Evolutionary conservation across 257 asterid genomes (phyloP).

Genomic region (Lycium ferocissimum): DNA sequence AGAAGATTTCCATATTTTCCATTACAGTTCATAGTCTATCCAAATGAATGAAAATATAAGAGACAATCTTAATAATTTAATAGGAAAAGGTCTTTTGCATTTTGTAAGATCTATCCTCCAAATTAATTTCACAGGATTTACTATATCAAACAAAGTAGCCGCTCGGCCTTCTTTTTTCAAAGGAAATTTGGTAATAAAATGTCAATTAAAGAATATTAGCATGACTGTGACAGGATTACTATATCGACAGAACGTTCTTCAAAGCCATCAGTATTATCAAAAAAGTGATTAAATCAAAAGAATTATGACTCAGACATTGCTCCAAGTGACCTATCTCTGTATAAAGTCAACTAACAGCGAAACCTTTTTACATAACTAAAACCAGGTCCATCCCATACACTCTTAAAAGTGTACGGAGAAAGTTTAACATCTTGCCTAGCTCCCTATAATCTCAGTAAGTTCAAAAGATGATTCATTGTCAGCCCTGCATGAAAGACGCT

Average conservation of each 20-base stretch:
- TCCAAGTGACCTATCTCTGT: conserved; percentile 1
- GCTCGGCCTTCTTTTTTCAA: not conserved
- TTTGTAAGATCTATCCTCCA: not conserved
- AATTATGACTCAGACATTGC: not conserved
- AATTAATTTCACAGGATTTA: not conserved
- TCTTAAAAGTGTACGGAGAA: not conserved
- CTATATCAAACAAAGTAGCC: not conserved
- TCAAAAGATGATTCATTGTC: not conserved
- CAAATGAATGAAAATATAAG: not conserved
- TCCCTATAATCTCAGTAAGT: not conserved
- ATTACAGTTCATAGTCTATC: not conserved
- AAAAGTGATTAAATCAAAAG: not conserved
- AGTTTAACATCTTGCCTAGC: not conserved
- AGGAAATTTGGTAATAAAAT: not conserved
- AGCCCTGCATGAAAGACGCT: not conserved
- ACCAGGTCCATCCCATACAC: not conserved
- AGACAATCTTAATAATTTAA: not conserved
- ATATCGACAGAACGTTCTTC: not conserved
- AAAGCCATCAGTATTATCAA: not conserved
- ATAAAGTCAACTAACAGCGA: not conserved
- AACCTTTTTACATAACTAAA: not conserved
- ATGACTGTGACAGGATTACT: not conserved
- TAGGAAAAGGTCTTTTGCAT: not conserved
- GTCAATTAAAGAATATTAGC: not conserved
- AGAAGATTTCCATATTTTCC: not conserved